Evolutionary conservation across 2,329 filamentous ascomycete genomes (phyloP).

Genomic region (Zopfia rhizophila): DNA sequence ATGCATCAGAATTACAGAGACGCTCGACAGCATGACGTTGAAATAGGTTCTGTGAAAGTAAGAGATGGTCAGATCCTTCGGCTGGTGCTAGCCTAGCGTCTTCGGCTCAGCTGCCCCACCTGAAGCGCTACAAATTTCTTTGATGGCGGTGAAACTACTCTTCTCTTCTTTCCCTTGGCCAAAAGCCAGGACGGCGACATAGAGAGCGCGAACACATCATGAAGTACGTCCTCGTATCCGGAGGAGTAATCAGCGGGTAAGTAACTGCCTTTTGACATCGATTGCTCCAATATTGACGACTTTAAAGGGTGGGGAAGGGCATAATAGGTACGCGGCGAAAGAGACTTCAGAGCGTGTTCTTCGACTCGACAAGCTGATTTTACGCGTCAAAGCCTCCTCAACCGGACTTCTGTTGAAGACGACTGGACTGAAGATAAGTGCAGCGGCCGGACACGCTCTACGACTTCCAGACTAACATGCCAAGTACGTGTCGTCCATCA

Average conservation of each 20-base stretch:
- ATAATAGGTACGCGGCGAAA: constrained; percentile 67
- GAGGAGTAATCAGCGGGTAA: constrained; percentile 67
- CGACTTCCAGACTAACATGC: constrained; percentile 43
- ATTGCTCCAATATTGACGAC: background rate
- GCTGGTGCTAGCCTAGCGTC: constrained; percentile 17
- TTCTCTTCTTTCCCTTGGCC: constrained; percentile 55
- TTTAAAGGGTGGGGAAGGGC: constrained; percentile 62
- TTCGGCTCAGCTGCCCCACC: constrained; percentile 19
- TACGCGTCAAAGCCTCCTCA: constrained; percentile 68
- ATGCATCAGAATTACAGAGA: background rate
- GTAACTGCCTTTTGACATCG: constrained; percentile 32
- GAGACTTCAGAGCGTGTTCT: constrained; percentile 7
- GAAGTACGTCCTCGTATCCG: constrained; percentile 85
- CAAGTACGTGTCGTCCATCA: constrained; percentile 72
- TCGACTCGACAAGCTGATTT: constrained; percentile 29
- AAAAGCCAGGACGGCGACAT: constrained; percentile 52
- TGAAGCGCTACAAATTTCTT: constrained; percentile 39
- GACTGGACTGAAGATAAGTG: constrained; percentile 77
- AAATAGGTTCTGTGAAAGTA: constrained; percentile 20
- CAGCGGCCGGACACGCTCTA: constrained; percentile 24
- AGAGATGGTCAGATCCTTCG: background rate
- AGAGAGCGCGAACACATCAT: constrained; percentile 70
- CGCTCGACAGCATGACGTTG: constrained; percentile 27
- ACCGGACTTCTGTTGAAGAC: constrained; percentile 83
- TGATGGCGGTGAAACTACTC: constrained; percentile 32